These are phyloP conservation scores for Colletotrichum scovillei DNA, from an alignment of 2,329 filamentous ascomycete species.

Conservation along the genomic window DNA sequence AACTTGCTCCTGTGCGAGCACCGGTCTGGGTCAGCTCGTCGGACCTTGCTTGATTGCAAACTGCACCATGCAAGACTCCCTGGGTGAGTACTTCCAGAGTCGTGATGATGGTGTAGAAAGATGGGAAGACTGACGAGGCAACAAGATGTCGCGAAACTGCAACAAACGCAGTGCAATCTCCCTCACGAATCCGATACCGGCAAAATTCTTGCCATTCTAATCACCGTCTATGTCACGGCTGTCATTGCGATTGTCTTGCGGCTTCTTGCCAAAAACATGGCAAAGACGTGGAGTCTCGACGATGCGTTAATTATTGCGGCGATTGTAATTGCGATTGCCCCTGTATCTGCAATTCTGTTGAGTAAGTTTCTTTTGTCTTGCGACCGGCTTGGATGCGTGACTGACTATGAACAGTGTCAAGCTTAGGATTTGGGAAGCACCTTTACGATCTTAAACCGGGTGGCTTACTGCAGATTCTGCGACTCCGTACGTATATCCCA, in stretches of 20 bases:
- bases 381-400: no score
- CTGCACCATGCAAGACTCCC: conserved; percentile 35
- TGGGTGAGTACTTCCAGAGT: background rate
- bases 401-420: conserved; percentile 16
- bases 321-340: conserved; percentile 19
- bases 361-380: conserved; percentile 1
- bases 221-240: conserved; percentile 12
- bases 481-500: background rate
- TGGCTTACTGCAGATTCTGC: conserved; percentile 16
- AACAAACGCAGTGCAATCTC: conserved; percentile 25
- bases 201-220: conserved; percentile 15
- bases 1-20: conserved; percentile 30
- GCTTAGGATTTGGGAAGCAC: conserved; percentile 22
- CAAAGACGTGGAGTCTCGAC: conserved; percentile 24
- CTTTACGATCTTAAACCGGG: conserved; percentile 25
- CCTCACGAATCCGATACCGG: conserved; percentile 27
- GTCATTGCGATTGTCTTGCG: conserved; percentile 6
- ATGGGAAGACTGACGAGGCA: background rate
- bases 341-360: conserved; percentile 14
- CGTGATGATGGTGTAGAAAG: background rate
- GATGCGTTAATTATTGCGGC: conserved; percentile 21
- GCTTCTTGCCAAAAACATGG: conserved; percentile 13
- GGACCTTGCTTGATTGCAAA: conserved; percentile 29
- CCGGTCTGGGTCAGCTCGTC: conserved; percentile 14
- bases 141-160: conserved; percentile 30